phyloP scores from a whole-genome alignment of 176 grass and related monocot genomes.

The Ensete ventricosum region DNA sequence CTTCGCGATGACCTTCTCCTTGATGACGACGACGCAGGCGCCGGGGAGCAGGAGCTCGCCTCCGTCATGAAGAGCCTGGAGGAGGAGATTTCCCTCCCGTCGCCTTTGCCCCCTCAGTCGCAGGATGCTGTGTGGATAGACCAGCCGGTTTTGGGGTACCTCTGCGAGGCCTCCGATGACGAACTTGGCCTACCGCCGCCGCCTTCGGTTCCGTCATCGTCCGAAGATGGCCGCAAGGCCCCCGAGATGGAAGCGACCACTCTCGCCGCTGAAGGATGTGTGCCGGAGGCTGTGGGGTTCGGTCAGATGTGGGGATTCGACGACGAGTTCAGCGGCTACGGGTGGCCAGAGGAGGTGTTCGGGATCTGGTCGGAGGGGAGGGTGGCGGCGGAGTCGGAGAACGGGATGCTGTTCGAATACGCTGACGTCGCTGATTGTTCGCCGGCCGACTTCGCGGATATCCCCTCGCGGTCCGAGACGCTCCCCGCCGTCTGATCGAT shows the following conservation, averaged over 20 bases:
- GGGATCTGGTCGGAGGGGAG: background rate
- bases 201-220: background rate
- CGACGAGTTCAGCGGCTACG: constrained; percentile 23
- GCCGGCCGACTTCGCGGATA: background rate
- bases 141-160: constrained; percentile 27
- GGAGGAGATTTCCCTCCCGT: constrained; percentile 25
- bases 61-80: constrained; percentile 41
- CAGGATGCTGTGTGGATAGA: background rate
- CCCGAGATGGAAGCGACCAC: constrained; percentile 1
- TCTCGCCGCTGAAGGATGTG: background rate
- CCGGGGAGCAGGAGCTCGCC: constrained; percentile 20
- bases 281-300: constrained; percentile 4
- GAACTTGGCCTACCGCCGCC: constrained; percentile 39
- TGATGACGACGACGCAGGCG: constrained; percentile 22
- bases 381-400: background rate
- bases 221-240: background rate
- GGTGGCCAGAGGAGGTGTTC: background rate
- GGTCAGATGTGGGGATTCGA: constrained; percentile 31
- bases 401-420: background rate
- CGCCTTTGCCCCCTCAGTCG: background rate
- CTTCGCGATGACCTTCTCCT: constrained; percentile 17
- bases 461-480: constrained; percentile 14
- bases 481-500: constrained; percentile 11
- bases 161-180: constrained; percentile 41
- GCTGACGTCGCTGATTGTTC: background rate